A percentile compares a stretch with the other conserved stretches of the same genome.
Evolutionary conservation across 768 basidiomycete species (phyloP).

Genomic region (Fomitopsis pulvina): DNA sequence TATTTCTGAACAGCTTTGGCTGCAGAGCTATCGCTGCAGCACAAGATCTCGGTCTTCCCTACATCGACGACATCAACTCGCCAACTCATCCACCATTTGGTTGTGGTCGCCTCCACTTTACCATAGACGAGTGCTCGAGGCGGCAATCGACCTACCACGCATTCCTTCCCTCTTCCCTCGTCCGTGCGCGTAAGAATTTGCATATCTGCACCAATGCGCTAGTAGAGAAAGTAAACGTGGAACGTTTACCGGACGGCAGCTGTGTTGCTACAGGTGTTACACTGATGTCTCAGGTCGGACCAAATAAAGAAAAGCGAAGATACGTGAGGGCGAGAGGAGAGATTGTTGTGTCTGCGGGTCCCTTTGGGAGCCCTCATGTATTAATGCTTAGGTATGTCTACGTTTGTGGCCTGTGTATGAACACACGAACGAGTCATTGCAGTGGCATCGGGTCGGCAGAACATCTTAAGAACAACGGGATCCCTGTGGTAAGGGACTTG

Average conservation of each 20-base stretch:
- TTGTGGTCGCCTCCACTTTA: constrained; percentile 16
- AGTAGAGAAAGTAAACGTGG: constrained; percentile 11
- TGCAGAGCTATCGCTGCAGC: constrained; percentile 11
- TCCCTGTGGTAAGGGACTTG: constrained; percentile 15
- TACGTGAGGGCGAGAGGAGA: constrained; percentile 13
- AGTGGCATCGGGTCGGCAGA: constrained; percentile 21
- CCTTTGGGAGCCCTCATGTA: constrained; percentile 29
- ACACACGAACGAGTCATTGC: neutral
- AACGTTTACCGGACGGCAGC: constrained; percentile 1
- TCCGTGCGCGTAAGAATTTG: constrained; percentile 7
- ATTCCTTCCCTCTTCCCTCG: constrained; percentile 13
- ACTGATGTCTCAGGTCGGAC: neutral
- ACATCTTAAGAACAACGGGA: constrained; percentile 17
- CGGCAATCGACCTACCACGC: constrained; percentile 17
- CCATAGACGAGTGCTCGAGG: constrained; percentile 13
- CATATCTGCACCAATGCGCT: constrained; percentile 17
- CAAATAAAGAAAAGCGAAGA: neutral
- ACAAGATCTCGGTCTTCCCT: constrained; percentile 15
- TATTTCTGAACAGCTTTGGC: neutral
- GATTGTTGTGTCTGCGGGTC: constrained; percentile 19
- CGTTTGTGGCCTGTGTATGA: neutral
- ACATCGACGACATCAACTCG: constrained; percentile 17
- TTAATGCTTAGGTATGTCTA: constrained; percentile 26
- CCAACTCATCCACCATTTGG: constrained; percentile 15
- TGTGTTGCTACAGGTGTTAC: constrained; percentile 10